Evolutionary conservation across 2,329 filamentous ascomycete species (phyloP).

Genomic region (Ceratocystis ficicola): DNA sequence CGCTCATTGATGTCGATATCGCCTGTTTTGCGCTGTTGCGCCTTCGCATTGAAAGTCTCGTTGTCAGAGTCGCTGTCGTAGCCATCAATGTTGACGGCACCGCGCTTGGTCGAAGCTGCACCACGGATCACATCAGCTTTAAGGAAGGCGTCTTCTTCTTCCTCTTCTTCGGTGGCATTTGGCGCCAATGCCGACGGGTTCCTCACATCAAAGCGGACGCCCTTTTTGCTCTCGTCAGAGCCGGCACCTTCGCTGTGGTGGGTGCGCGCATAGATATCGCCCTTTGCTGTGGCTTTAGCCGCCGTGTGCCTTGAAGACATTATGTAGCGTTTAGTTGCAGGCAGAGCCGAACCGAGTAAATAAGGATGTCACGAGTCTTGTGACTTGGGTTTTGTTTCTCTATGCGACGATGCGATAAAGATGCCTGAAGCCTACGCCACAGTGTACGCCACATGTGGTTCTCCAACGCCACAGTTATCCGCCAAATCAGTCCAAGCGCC

Average conservation of each 20-base stretch:
- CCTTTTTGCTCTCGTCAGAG: conserved; percentile 36
- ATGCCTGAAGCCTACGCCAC: not conserved
- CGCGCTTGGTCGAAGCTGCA: conserved; percentile 65
- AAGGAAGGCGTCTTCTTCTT: conserved; percentile 57
- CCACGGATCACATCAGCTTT: conserved; percentile 89
- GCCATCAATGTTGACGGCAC: conserved; percentile 89
- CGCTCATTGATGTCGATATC: conserved; percentile 27
- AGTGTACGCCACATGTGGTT: not conserved
- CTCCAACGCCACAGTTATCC: not conserved
- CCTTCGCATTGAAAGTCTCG: conserved; percentile 71
- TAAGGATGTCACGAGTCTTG: not conserved
- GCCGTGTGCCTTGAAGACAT: conserved; percentile 51
- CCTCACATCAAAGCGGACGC: conserved; percentile 83
- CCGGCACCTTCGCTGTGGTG: conserved; percentile 49
- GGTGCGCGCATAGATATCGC: conserved; percentile 66
- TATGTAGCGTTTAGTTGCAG: not conserved
- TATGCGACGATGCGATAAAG: not conserved
- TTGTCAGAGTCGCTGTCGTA: conserved; percentile 92
- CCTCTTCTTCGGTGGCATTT: conserved; percentile 52
- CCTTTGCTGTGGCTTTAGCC: conserved; percentile 69
- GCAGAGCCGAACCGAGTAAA: not conserved
- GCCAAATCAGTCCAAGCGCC: not conserved
- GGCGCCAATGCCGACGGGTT: conserved; percentile 87
- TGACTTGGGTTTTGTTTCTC: not conserved
- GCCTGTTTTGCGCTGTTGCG: conserved; percentile 43